These are phyloP conservation scores for Alternaria burnsii DNA, from an alignment of 2,329 filamentous ascomycete species.

Conservation along the genomic window DNA sequence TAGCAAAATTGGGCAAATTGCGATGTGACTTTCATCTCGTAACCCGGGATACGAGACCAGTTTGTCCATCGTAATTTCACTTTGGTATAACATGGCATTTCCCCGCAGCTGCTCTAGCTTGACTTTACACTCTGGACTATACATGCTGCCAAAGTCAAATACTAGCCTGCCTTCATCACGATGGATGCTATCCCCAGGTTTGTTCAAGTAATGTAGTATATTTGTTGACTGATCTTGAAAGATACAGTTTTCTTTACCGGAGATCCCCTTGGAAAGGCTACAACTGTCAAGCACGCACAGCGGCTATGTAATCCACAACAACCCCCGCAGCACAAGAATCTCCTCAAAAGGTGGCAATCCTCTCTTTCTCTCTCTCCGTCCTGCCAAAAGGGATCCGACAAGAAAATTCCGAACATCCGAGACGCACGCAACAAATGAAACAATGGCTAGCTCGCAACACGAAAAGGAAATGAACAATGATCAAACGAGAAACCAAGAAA, in stretches of 20 bases:
- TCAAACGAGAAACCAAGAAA: conserved; percentile 3
- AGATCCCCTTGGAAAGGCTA: conserved; percentile 36
- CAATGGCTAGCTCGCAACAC: conserved; percentile 13
- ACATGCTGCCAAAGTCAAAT: not conserved
- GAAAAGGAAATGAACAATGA: conserved; percentile 22
- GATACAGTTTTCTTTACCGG: conserved; percentile 22
- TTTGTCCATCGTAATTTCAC: conserved; percentile 18
- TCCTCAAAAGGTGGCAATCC: conserved; percentile 14
- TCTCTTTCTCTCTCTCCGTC: conserved; percentile 6
- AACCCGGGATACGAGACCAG: conserved; percentile 3
- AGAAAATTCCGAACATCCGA: conserved; percentile 17
- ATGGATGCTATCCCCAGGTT: not conserved
- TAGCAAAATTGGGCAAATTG: conserved; percentile 8
- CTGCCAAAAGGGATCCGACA: conserved; percentile 28
- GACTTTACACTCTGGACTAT: not conserved
- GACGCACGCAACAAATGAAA: conserved; percentile 12
- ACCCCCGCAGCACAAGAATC: conserved; percentile 32
- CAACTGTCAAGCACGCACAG: conserved; percentile 41
- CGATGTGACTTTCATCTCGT: conserved; percentile 16
- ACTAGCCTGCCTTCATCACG: not conserved
- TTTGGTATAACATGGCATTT: conserved; percentile 9
- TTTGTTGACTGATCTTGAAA: conserved; percentile 36
- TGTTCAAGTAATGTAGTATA: conserved; percentile 32
- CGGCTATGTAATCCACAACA: conserved; percentile 34
- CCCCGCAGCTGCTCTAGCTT: not conserved